Evolutionary conservation across 176 grass and related monocot species (phyloP).

Genomic region (Areca catechu): DNA sequence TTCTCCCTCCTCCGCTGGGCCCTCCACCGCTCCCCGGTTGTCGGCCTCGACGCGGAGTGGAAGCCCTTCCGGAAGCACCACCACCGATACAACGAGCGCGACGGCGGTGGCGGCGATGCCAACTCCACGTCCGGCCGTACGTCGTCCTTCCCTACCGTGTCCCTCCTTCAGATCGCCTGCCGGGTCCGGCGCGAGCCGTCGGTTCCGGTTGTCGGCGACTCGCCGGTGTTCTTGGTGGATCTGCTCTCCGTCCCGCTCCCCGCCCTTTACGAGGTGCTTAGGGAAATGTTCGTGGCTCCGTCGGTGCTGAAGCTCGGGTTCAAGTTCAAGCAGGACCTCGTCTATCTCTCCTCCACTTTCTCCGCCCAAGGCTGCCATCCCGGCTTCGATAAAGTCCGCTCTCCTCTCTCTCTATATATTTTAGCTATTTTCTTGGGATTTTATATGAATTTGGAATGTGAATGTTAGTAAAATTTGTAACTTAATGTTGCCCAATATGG

Average conservation of each 20-base stretch:
- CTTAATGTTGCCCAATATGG: too few species aligned
- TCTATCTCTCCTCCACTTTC: constrained; percentile 81
- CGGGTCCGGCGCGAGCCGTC: constrained; percentile 1
- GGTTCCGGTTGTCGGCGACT: constrained; percentile 11
- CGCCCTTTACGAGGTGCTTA: constrained; percentile 48
- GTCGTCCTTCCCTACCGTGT: constrained; percentile 46
- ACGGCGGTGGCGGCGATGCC: neutral
- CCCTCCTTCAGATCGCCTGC: constrained; percentile 73
- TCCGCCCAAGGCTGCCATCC: constrained; percentile 32
- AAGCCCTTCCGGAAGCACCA: constrained; percentile 54
- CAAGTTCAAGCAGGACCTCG: constrained; percentile 85
- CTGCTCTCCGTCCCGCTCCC: constrained; percentile 53
- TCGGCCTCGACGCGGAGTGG: constrained; percentile 91
- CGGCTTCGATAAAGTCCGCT: constrained; percentile 55
- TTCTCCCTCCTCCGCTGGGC: constrained; percentile 33
- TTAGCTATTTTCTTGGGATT: neutral
- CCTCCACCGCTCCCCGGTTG: constrained; percentile 31
- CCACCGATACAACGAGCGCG: neutral
- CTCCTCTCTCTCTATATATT: constrained; percentile 1
- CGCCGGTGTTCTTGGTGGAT: constrained; percentile 65
- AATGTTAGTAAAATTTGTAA: too few species aligned
- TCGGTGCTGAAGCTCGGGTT: constrained; percentile 70
- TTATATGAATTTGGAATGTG: too few species aligned
- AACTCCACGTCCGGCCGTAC: neutral
- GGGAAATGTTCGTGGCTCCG: constrained; percentile 58